phyloP scores from a whole-genome alignment of 192 early-diverging fungal species.

The Gigaspora rosea region DNA sequence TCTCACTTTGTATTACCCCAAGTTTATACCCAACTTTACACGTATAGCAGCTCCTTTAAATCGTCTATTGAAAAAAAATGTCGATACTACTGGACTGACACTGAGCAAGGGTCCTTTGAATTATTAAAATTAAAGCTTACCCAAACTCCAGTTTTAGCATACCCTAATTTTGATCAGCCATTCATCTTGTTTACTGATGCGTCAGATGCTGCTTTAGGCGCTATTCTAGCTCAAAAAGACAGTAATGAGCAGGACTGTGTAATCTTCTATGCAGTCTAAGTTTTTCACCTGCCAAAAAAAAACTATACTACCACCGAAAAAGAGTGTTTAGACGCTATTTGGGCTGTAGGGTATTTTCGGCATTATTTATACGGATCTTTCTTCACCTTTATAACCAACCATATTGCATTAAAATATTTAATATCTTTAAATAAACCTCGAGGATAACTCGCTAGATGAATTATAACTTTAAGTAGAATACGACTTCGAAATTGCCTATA shows the following conservation, averaged over 20 bases:
- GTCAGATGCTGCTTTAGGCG: not conserved
- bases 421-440: too few species aligned
- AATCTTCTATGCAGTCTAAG: constrained; percentile 13
- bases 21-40: not conserved
- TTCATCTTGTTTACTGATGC: constrained; percentile 27
- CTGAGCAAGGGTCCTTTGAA: not conserved
- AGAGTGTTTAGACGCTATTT: constrained; percentile 29
- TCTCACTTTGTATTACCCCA: not conserved
- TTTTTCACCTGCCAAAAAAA: not conserved
- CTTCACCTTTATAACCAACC: constrained; percentile 28
- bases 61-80: not conserved
- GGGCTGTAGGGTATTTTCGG: constrained; percentile 26
- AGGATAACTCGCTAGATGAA: too few species aligned
- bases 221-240: constrained; percentile 10
- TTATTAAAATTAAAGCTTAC: too few species aligned
- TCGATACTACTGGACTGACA: not conserved
- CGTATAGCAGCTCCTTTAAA: not conserved
- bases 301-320: constrained; percentile 16
- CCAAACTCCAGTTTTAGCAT: too few species aligned
- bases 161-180: too few species aligned
- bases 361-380: constrained; percentile 7
- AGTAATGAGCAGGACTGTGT: not conserved
- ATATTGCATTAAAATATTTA: not conserved
- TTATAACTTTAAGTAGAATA: too few species aligned
- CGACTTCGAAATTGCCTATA: too few species aligned